Conservation (phyloP, 352 stramenopile genomes). For the Pythium vanterpoolii region DNA sequence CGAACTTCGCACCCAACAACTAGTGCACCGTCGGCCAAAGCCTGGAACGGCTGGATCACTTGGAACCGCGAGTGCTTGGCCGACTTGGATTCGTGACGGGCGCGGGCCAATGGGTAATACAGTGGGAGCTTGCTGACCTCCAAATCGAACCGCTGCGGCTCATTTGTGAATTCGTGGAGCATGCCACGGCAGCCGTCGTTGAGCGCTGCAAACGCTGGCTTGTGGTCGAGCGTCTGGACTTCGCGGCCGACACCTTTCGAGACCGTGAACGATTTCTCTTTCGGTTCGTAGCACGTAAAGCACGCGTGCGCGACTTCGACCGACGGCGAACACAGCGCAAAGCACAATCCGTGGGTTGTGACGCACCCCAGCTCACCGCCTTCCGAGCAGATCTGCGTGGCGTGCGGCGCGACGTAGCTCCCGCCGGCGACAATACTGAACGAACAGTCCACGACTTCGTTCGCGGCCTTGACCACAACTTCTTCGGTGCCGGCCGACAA, state of each 20-base stretch:
- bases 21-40: slow-evolving; percentile 44
- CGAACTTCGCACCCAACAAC: slow-evolving; percentile 51
- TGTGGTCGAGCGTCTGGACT: slow-evolving; percentile 62
- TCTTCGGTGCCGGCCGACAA: slow-evolving; percentile 59
- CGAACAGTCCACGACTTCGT: slow-evolving; percentile 73
- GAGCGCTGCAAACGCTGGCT: slow-evolving; percentile 64
- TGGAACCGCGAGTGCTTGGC: slow-evolving; percentile 56
- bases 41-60: slow-evolving; percentile 67
- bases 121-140: slow-evolving; percentile 61
- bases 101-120: slow-evolving; percentile 70
- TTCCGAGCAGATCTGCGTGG: slow-evolving; percentile 78
- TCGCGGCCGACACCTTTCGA: slow-evolving; percentile 60
- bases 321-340: slow-evolving; percentile 76
- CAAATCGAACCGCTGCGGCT: slow-evolving; percentile 61
- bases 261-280: slow-evolving; percentile 61
- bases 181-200: slow-evolving; percentile 77
- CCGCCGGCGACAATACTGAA: slow-evolving; percentile 51
- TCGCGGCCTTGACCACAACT: slow-evolving; percentile 55
- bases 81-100: slow-evolving; percentile 35
- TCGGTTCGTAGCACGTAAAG: slow-evolving; percentile 84
- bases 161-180: slow-evolving; percentile 56
- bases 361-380: slow-evolving; percentile 55
- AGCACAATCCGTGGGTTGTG: slow-evolving; percentile 63
- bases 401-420: slow-evolving; percentile 20
- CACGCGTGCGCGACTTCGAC: slow-evolving; percentile 74